phyloP scores from a whole-genome alignment of 305 asterid species.

The Fraxinus ornus region DNA sequence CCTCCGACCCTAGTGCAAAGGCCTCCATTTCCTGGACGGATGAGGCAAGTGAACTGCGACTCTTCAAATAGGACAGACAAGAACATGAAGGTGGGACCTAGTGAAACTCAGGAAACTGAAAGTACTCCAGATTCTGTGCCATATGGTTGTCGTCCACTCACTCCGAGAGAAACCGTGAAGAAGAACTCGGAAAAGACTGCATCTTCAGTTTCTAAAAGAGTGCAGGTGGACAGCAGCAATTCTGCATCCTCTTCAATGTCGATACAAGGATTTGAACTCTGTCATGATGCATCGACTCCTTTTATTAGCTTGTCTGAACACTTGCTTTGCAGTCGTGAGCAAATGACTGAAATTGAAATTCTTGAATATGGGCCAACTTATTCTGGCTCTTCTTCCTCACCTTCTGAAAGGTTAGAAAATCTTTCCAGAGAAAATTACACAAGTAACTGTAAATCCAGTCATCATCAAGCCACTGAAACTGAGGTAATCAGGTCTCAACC shows the following conservation, averaged over 20 bases:
- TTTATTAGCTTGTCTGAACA: slow-evolving; percentile 38
- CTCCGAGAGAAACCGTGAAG: slow-evolving; percentile 39
- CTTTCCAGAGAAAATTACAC: slow-evolving; percentile 26
- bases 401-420: slow-evolving; percentile 34
- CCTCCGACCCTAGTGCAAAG: slow-evolving; percentile 56
- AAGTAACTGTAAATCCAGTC: slow-evolving; percentile 22
- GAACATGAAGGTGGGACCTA: slow-evolving; percentile 29
- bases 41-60: slow-evolving; percentile 42
- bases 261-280: slow-evolving; percentile 69
- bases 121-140: slow-evolving; percentile 29
- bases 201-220: slow-evolving; percentile 43
- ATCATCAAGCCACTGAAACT: background rate
- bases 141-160: background rate
- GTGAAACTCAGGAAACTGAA: slow-evolving; percentile 45
- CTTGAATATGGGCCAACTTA: slow-evolving; percentile 22
- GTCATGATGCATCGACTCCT: slow-evolving; percentile 55
- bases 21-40: slow-evolving; percentile 57
- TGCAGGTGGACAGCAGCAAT: slow-evolving; percentile 64
- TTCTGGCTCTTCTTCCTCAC: slow-evolving; percentile 30
- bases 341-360: slow-evolving; percentile 33
- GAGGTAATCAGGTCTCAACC: background rate
- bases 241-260: slow-evolving; percentile 75
- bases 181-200: slow-evolving; percentile 41
- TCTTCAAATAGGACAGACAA: slow-evolving; percentile 32
- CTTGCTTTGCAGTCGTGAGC: slow-evolving; percentile 35